Percentiles rank a stretch among this genome's conserved stretches.
Conservation (phyloP, 495 filamentous ascomycete genomes). For the Chaetomium fimeti region DNA sequence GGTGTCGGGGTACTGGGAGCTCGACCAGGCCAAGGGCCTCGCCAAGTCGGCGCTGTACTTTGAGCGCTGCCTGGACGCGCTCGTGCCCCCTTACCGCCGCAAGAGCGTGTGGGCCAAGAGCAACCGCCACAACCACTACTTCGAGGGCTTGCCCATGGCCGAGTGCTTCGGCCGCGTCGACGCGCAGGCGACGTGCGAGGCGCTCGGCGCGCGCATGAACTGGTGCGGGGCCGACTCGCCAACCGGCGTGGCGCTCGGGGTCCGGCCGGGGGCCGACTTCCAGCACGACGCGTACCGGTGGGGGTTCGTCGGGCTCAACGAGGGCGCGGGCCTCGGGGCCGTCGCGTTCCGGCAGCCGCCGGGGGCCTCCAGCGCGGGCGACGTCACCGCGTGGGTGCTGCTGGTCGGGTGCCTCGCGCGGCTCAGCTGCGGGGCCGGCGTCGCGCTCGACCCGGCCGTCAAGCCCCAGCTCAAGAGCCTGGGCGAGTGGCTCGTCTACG, state of each 20-base stretch:
- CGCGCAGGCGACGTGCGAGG: slow-evolving; percentile 12
- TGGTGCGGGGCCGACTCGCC: slow-evolving; percentile 26
- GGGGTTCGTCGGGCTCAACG: slow-evolving; percentile 26
- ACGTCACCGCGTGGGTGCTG: slow-evolving; percentile 32
- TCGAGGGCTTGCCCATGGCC: slow-evolving; percentile 15
- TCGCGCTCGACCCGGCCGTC: slow-evolving; percentile 18
- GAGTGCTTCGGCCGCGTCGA: slow-evolving; percentile 25
- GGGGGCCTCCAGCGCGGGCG: slow-evolving; percentile 20
- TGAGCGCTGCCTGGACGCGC: slow-evolving; percentile 35
- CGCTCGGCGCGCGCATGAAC: slow-evolving; percentile 31
- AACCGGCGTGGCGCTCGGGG: slow-evolving; percentile 28
- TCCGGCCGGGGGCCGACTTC: slow-evolving; percentile 22
- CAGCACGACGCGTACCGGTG: slow-evolving; percentile 29
- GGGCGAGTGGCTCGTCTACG: slow-evolving; percentile 39
- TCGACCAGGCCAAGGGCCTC: slow-evolving; percentile 27
- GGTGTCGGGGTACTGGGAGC: slow-evolving; percentile 23
- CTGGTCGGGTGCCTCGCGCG: slow-evolving; percentile 34
- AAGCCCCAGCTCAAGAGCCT: slow-evolving; percentile 29
- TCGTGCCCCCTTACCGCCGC: slow-evolving; percentile 33
- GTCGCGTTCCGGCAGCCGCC: slow-evolving; percentile 34
- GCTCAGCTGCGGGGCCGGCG: slow-evolving; percentile 24
- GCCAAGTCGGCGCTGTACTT: slow-evolving; percentile 34
- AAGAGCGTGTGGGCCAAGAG: slow-evolving; percentile 33
- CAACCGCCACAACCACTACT: slow-evolving; percentile 33
- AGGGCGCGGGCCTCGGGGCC: slow-evolving; percentile 23